Evolutionary conservation across 805 yeast species (phyloP).

Genomic region (Candida sonorensis): DNA sequence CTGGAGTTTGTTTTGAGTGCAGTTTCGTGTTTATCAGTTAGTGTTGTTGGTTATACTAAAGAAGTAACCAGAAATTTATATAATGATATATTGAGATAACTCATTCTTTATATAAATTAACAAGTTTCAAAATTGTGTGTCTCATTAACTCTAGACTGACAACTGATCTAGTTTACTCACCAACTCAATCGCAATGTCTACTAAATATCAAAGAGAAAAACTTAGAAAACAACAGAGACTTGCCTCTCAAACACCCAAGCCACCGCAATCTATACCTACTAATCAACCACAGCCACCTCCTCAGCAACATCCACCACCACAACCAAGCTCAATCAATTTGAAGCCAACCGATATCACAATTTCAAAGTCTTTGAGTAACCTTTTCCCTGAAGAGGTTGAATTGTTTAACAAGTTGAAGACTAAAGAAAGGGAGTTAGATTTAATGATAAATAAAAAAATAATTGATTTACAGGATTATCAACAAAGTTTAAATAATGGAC

Average conservation of each 20-base stretch:
- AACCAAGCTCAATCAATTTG: constrained; percentile 21
- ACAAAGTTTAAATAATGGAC: constrained; percentile 38
- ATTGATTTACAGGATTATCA: constrained; percentile 73
- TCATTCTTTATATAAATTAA: no score
- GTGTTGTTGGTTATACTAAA: no score
- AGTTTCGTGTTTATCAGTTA: no score
- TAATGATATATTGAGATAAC: no score
- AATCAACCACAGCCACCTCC: constrained; percentile 7
- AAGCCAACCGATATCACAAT: constrained; percentile 31
- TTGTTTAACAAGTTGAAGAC: constrained; percentile 64
- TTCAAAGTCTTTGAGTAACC: constrained; percentile 20
- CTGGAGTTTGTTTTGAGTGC: no score
- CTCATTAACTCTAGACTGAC: no score
- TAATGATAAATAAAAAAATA: constrained; percentile 74
- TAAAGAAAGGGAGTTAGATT: constrained; percentile 78
- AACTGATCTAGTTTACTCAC: no score
- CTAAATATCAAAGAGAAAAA: constrained; percentile 16
- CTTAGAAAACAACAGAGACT: constrained; percentile 10
- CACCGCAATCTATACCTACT: constrained; percentile 1
- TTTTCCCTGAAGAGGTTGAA: constrained; percentile 45
- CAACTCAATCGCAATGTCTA: constrained; percentile 9
- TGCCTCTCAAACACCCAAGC: constrained; percentile 2
- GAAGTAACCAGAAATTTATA: no score
- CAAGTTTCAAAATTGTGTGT: no score
- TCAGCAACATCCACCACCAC: constrained; percentile 12